Conservation (phyloP, 345 rosid species). For the Gossypium raimondii region DNA sequence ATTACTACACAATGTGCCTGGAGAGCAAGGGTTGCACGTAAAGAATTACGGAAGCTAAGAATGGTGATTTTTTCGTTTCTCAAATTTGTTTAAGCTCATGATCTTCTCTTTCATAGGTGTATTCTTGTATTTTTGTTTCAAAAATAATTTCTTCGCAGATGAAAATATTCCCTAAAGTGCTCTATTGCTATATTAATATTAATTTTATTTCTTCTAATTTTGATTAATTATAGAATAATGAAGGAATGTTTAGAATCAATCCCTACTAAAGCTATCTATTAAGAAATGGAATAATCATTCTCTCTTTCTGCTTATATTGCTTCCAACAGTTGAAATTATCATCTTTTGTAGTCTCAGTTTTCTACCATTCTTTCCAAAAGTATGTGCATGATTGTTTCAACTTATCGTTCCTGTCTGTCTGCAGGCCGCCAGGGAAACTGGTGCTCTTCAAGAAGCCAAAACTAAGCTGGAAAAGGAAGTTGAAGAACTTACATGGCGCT, state of each 20-base stretch:
- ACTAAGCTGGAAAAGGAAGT: constrained; percentile 86
- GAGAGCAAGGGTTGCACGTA: constrained; percentile 72
- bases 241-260: neutral
- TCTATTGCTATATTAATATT: neutral
- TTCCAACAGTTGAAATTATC: constrained; percentile 5
- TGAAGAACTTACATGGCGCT: constrained; percentile 80
- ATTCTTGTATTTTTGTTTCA: neutral
- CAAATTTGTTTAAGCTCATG: constrained; percentile 14
- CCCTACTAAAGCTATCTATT: neutral
- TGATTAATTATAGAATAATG: neutral
- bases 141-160: neutral
- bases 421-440: constrained; percentile 95
- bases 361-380: neutral
- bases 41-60: constrained; percentile 71
- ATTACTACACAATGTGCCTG: constrained; percentile 70
- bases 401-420: constrained; percentile 20
- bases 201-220: neutral
- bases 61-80: constrained; percentile 40
- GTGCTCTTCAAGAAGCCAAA: constrained; percentile 96
- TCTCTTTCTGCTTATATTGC: constrained; percentile 2
- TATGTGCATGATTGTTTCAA: constrained; percentile 4
- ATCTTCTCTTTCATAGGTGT: neutral
- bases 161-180: neutral
- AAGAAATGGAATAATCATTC: neutral
- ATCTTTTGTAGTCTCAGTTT: neutral